Evolutionary conservation across 108 stramenopile genomes (phyloP).

Genomic region (Discostella stelligeroides): DNA sequence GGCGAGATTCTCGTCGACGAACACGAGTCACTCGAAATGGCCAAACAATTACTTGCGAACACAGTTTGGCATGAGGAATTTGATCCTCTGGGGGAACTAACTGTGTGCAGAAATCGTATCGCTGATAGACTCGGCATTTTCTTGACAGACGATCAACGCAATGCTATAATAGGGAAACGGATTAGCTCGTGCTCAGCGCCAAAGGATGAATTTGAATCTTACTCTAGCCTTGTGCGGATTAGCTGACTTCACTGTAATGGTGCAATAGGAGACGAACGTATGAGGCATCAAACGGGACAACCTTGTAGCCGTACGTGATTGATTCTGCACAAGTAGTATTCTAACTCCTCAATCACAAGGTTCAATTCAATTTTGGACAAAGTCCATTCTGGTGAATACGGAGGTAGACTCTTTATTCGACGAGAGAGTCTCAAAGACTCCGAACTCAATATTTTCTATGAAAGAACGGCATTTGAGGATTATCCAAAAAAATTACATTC

Average conservation of each 20-base stretch:
- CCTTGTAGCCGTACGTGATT: not conserved
- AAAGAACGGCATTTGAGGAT: not conserved
- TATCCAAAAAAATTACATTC: not conserved
- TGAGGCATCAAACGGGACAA: too few species aligned
- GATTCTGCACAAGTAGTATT: constrained; percentile 17
- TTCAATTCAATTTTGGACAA: constrained; percentile 26
- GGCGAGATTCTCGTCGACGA: constrained; percentile 30
- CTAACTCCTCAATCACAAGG: constrained; percentile 20
- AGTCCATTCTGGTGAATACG: constrained; percentile 28
- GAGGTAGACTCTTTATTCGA: constrained; percentile 20
- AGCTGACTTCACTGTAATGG: not conserved
- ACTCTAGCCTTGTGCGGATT: constrained; percentile 42
- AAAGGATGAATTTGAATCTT: constrained; percentile 56
- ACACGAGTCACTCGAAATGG: constrained; percentile 35
- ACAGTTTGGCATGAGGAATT: constrained; percentile 54
- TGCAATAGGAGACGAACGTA: constrained; percentile 1
- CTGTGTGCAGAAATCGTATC: constrained; percentile 42
- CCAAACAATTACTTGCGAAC: constrained; percentile 45
- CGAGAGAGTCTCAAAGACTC: constrained; percentile 21
- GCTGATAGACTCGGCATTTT: constrained; percentile 46
- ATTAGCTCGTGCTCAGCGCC: constrained; percentile 1
- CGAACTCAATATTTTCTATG: constrained; percentile 11
- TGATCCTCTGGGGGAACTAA: constrained; percentile 29
- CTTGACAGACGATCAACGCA: constrained; percentile 28
- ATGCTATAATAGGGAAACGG: constrained; percentile 17